phyloP scores from a whole-genome alignment of 169 alveolate species.

The Babesia sp. region DNA sequence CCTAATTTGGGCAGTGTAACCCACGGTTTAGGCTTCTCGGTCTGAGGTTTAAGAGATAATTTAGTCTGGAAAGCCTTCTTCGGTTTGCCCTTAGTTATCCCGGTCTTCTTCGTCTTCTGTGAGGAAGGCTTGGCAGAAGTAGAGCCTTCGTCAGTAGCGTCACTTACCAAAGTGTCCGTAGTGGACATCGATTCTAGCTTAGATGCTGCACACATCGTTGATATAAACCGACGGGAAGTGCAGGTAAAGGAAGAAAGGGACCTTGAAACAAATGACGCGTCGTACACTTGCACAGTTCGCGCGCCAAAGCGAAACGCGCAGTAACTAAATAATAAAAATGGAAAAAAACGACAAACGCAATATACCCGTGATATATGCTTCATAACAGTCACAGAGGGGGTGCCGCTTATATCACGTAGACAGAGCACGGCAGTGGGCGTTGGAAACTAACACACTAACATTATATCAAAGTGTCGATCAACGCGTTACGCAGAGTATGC shows the following conservation, averaged over 20 bases:
- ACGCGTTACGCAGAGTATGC: slow-evolving; percentile 67
- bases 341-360: background rate
- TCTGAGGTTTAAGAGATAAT: slow-evolving; percentile 4
- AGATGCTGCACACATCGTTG: slow-evolving; percentile 3
- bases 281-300: background rate
- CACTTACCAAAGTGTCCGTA: slow-evolving; percentile 16
- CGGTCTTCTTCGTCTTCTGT: slow-evolving; percentile 36
- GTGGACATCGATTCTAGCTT: background rate
- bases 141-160: background rate
- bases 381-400: background rate
- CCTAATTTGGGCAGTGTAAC: slow-evolving; percentile 52
- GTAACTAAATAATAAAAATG: background rate
- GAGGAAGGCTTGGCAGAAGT: background rate
- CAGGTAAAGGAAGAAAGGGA: background rate
- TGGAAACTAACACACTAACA: background rate
- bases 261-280: background rate
- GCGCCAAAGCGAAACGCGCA: background rate
- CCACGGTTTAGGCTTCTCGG: slow-evolving; percentile 40
- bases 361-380: background rate
- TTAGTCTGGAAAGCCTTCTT: slow-evolving; percentile 47
- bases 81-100: slow-evolving; percentile 20
- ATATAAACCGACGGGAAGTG: background rate
- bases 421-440: background rate
- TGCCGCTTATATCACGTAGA: background rate
- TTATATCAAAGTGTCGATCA: slow-evolving; percentile 74